These are phyloP conservation scores for Hibiscus trionum DNA, from an alignment of 345 rosid species.

Conservation along the genomic window DNA sequence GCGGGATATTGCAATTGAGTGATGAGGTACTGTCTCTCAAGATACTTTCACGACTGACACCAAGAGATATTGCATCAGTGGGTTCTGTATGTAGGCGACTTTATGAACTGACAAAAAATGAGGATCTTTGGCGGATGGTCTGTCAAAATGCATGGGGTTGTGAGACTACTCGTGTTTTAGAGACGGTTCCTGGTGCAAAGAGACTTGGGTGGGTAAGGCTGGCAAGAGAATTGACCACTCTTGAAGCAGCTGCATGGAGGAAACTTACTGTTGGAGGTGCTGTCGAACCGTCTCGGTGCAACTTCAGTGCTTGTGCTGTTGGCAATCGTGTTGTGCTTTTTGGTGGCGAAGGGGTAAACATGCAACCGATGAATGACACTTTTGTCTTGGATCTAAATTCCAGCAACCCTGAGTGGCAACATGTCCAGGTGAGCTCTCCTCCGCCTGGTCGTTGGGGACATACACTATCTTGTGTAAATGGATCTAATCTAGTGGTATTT, in stretches of 20 bases:
- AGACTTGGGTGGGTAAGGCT: constrained; percentile 78
- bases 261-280: constrained; percentile 70
- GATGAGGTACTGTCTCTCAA: constrained; percentile 74
- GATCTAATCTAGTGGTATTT: constrained; percentile 73
- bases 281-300: constrained; percentile 23
- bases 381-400: constrained; percentile 77
- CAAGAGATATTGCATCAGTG: constrained; percentile 73
- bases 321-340: constrained; percentile 49
- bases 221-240: constrained; percentile 80
- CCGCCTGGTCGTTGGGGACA: constrained; percentile 94
- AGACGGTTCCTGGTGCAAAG: constrained; percentile 74
- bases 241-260: constrained; percentile 84
- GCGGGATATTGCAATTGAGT: constrained; percentile 63
- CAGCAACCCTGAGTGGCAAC: constrained; percentile 71
- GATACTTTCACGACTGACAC: constrained; percentile 67
- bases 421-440: constrained; percentile 79
- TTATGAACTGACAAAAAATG: constrained; percentile 62
- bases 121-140: constrained; percentile 82
- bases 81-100: constrained; percentile 62
- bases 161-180: constrained; percentile 66
- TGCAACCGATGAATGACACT: constrained; percentile 28
- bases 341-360: constrained; percentile 1
- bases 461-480: constrained; percentile 72
- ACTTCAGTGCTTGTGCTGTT: constrained; percentile 48
- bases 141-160: constrained; percentile 90